Evolutionary conservation across 805 yeast species (phyloP).

Genomic region (Hanseniaspora vineae): DNA sequence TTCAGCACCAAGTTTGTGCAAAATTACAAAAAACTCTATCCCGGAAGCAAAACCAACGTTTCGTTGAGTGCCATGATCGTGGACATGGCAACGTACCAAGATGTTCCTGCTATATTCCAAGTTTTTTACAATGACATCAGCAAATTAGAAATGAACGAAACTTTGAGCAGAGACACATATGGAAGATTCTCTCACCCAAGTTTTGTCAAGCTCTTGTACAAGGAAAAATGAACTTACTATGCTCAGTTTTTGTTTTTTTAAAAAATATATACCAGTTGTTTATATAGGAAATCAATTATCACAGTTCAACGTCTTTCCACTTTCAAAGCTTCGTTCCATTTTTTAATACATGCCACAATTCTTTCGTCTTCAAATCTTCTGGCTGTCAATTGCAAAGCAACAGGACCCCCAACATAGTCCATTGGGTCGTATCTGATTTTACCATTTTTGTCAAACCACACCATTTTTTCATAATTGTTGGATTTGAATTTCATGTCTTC

Average conservation of each 20-base stretch:
- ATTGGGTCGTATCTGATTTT: slow-evolving; percentile 20
- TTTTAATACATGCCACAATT: slow-evolving; percentile 32
- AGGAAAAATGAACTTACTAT: slow-evolving; percentile 1
- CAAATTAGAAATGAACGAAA: slow-evolving; percentile 1
- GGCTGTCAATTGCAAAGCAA: slow-evolving; percentile 38
- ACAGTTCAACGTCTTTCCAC: slow-evolving; percentile 11
- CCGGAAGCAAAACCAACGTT: slow-evolving; percentile 20
- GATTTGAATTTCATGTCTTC: slow-evolving; percentile 5
- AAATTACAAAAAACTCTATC: slow-evolving; percentile 17
- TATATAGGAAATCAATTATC: neutral
- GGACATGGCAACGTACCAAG: slow-evolving; percentile 13
- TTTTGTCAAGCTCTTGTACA: neutral
- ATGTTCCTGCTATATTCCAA: slow-evolving; percentile 22
- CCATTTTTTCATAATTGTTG: slow-evolving; percentile 14
- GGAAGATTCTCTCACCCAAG: slow-evolving; percentile 3
- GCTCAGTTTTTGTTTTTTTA: too few species aligned
- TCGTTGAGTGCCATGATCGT: slow-evolving; percentile 15
- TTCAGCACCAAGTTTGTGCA: slow-evolving; percentile 16
- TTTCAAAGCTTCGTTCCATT: slow-evolving; percentile 23
- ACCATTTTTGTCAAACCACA: slow-evolving; percentile 12
- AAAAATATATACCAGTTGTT: too few species aligned
- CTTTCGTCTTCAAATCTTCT: slow-evolving; percentile 38
- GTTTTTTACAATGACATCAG: slow-evolving; percentile 22
- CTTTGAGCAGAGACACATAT: neutral
- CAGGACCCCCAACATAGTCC: slow-evolving; percentile 33